Base-by-base conservation (phyloP, 768 basidiomycete genomes). In the Suillus clintonianus region DNA sequence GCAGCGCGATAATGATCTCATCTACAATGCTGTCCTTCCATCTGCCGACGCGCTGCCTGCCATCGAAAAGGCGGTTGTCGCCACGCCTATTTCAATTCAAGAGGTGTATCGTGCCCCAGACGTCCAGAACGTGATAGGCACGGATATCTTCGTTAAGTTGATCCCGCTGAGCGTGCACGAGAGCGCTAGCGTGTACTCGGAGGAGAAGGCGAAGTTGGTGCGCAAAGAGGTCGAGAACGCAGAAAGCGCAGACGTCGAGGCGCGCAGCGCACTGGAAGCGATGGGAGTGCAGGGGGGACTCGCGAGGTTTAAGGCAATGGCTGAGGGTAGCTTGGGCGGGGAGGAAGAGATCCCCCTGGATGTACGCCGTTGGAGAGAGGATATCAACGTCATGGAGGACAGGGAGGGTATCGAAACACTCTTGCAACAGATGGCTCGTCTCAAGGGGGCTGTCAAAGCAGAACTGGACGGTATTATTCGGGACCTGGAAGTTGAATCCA, bases 191-290 rank as follows among this genome's bases (percentile, higher is more conserved):
- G 89, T 99, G 15, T 99, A 99, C 76, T 97, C 95, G 0, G 97
- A 99, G 76, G 97, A 99, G 79, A 99, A 99, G 79, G 97, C 97
- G 24, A 99, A 99, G 76, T 73, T 93, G 32, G 94, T 95, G 9
- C 84, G 97, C 45, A 86, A 82, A 6, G 95, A 99, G 74, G 92
- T 91, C 9, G 97, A 98, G 80, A 86, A 88, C 59, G 90, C 88
- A 0, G 96, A 98, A 66, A 80, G 86, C 27, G 89, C 91, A 0
- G 95, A 97, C 71, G 90, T 83, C 6, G 93, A 96, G 74, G 85
- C 86, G 39, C 80, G 86, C 66, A 91, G 91, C 54, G 87, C 88
- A 27, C 74, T 99, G 59, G 95, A 97, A 55, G 87, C 88, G 34
- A 80, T 96, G 65, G 92, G 92, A 0, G 83, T 99, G 37, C 90